phyloP scores from a whole-genome alignment of 352 stramenopile genomes.

The Phytopythium vexans region DNA sequence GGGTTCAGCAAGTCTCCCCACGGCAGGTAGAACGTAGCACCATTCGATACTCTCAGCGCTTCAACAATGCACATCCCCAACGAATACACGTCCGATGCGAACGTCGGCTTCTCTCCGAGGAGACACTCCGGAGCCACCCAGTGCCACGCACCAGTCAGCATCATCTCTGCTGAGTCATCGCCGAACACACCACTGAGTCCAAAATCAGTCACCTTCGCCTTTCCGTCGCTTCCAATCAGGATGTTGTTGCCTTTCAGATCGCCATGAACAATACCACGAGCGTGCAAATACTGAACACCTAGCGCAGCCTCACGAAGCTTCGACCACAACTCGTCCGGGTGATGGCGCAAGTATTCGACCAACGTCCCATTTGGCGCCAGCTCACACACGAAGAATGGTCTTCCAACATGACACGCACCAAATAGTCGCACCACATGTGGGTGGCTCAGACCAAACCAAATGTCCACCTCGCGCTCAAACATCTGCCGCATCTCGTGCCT shows the following conservation, averaged over 20 bases:
- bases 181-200: constrained; percentile 3
- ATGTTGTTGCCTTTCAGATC: constrained; percentile 41
- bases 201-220: constrained; percentile 11
- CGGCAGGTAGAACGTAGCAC: too few relatives aligned
- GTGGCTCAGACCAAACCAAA: constrained; percentile 8
- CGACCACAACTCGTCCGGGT: constrained; percentile 6
- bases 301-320: constrained; percentile 21
- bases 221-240: constrained; percentile 5
- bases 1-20: neutral
- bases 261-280: constrained; percentile 46
- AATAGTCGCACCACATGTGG: constrained; percentile 8
- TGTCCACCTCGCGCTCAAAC: constrained; percentile 13
- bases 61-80: constrained; percentile 11
- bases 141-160: constrained; percentile 1
- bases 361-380: constrained; percentile 5
- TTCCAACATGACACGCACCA: constrained; percentile 8
- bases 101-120: constrained; percentile 2
- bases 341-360: constrained; percentile 5
- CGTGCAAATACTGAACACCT: constrained; percentile 52
- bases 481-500: constrained; percentile 1
- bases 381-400: constrained; percentile 12
- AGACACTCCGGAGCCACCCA: constrained; percentile 17
- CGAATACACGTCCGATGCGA: constrained; percentile 21
- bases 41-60: neutral
- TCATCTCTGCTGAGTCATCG: neutral